phyloP scores from a whole-genome alignment of 352 stramenopile species.

The Thalassiosira mediterranea region DNA sequence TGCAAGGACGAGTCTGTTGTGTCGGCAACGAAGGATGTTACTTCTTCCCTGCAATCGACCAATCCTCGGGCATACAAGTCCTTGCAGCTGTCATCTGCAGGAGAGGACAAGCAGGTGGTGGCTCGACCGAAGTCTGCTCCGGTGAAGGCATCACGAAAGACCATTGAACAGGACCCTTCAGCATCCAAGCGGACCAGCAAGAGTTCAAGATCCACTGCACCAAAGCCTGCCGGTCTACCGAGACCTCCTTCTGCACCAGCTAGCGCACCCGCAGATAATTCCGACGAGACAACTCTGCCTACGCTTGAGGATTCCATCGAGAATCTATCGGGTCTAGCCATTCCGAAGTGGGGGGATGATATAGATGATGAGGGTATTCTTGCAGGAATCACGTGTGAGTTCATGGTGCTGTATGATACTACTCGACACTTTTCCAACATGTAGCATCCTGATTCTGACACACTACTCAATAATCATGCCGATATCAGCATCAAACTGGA shows the following conservation, averaged over 20 bases:
- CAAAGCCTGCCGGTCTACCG: slow-evolving; percentile 6
- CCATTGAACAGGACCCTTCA: slow-evolving; percentile 14
- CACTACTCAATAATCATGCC: slow-evolving; percentile 1
- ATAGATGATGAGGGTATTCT: slow-evolving; percentile 75
- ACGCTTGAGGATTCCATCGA: slow-evolving; percentile 69
- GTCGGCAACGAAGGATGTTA: slow-evolving; percentile 36
- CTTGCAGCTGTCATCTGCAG: slow-evolving; percentile 38
- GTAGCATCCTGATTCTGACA: not conserved
- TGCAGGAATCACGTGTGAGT: slow-evolving; percentile 70
- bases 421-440: slow-evolving; percentile 13
- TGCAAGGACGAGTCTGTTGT: slow-evolving; percentile 53
- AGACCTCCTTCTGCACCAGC: slow-evolving; percentile 7
- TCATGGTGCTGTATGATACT: slow-evolving; percentile 24
- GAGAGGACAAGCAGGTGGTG: slow-evolving; percentile 1
- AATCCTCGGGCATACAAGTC: slow-evolving; percentile 79
- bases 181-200: slow-evolving; percentile 17
- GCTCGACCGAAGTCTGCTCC: slow-evolving; percentile 26
- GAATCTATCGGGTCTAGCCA: slow-evolving; percentile 48
- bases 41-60: slow-evolving; percentile 56
- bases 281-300: slow-evolving; percentile 40
- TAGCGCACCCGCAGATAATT: slow-evolving; percentile 13
- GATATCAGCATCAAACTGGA: slow-evolving; percentile 76
- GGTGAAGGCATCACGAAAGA: slow-evolving; percentile 12
- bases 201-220: slow-evolving; percentile 2
- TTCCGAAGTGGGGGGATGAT: slow-evolving; percentile 73